Conservation (phyloP, 139 green algal genomes). For the Micractinium conductrix region DNA sequence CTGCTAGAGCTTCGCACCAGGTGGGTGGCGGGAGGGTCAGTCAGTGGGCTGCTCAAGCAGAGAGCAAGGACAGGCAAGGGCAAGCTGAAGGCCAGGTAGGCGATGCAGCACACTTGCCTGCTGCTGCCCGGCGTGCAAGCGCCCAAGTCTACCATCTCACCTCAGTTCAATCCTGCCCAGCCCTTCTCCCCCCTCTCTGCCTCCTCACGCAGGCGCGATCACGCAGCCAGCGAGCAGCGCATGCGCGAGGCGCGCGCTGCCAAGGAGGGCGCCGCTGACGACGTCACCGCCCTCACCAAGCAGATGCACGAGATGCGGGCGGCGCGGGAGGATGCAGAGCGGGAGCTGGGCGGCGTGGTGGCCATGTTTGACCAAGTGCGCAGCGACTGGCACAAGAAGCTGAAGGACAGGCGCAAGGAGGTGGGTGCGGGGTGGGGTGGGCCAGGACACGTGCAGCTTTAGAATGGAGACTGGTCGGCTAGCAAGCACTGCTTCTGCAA, state of each 20-base stretch:
- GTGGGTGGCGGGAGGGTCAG: conserved; percentile 13
- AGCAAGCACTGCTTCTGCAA: no score
- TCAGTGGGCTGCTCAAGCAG: no score
- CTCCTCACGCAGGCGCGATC: conserved; percentile 66
- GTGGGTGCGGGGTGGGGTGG: conserved; percentile 32
- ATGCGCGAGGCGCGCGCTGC: conserved; percentile 68
- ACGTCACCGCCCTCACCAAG: conserved; percentile 69
- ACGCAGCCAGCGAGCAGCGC: conserved; percentile 73
- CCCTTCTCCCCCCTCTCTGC: background rate
- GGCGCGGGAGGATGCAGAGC: conserved; percentile 77
- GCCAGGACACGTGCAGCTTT: no score
- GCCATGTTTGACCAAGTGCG: conserved; percentile 69
- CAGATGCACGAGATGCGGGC: conserved; percentile 75
- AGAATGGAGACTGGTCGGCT: no score
- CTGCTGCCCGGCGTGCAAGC: no score
- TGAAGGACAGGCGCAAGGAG: conserved; percentile 72
- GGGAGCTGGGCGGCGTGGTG: conserved; percentile 65
- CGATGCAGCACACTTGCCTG: no score
- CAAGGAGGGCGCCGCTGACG: conserved; percentile 70
- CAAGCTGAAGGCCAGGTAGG: no score
- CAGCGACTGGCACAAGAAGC: conserved; percentile 60
- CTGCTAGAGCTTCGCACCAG: conserved; percentile 80
- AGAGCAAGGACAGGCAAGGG: no score
- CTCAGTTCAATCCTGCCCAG: no score
- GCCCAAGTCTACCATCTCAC: no score